Base-by-base conservation (phyloP, 1,284 basidiomycete genomes). In the Malassezia slooffiae region DNA sequence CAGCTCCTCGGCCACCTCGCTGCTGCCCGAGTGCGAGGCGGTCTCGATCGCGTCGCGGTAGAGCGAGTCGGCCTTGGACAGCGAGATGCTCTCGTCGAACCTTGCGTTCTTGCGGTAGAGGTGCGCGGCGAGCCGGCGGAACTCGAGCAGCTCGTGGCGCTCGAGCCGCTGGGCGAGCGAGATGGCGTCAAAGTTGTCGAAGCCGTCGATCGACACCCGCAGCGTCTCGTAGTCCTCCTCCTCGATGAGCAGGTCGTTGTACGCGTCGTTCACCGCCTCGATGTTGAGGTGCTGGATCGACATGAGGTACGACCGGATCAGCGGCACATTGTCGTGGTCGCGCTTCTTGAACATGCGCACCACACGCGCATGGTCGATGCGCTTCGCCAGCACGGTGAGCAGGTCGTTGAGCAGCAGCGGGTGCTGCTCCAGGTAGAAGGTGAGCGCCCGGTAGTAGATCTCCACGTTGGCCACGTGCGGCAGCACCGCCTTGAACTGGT, bases 151-250 rank as follows among this genome's bases (percentile, higher is more conserved):
- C 47, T 85, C 85, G 69, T 96, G 90, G 58, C 79, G 80, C 73
- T 95, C 86, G 47, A 99, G 73, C 35, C 85, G 79, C 59, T 79
- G 78, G 3, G 93, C 91, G 22, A 99, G 79, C 35, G 75, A 78
- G 55, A 90, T 80, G 52, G 86, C 86, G 72, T 97, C 87, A 75
- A 95, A 97, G 73, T 93, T 95, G 73, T 96, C 89, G 65, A 91
- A 90, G 70, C 86, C 88, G 72, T 96, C 90, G 53, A 97, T 88
- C 17, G 85, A 89, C 67, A 88, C 88, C 11, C 93, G 81, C 8
- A 97, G 77, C 1, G 90, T 95, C 71, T 91, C 88, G 74, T 88
- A 89, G 71, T 97, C 91, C 72, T 97, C 93, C 72, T 99, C 93
- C 71, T 99, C 93, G 53, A 97, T 96, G 43, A 97, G 75, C 24